Evolutionary conservation across 768 basidiomycete genomes (phyloP), one percentile per base, ranked within the genome.

Genomic region (Termitomyces sp.): DNA sequence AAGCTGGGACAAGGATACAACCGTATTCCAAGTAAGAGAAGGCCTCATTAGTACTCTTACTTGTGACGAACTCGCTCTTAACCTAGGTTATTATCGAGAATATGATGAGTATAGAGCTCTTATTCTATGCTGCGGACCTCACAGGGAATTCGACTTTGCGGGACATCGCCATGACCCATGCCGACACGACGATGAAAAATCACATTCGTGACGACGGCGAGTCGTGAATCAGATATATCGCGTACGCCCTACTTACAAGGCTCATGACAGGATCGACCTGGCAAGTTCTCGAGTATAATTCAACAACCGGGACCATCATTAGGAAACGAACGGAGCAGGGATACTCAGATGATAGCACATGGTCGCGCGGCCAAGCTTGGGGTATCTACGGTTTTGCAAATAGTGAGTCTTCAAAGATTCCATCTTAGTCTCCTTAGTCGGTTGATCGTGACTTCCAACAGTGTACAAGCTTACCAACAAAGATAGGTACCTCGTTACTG

Each of bases 71-170:
- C n/a, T n/a, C n/a, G n/a, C 14, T 43, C n/a, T 42, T 20, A 1
- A 56, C n/a, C n/a, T n/a, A 82, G 84, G 87, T 89, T 47, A 89
- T 89, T 67, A 89, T 89, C 51, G 87, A 89, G 71, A 89, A 89
- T 67, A 88, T 89, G 87, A 88, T 90, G 85, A 90, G 86, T 63
- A 78, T 91, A 24, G 86, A 89, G 68, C 76, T 89, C 20, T 69
- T 89, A n/a, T 85, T 84, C 64, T 76, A 76, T 8, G 82, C 83
- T 8, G 82, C 77, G 42, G 72, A 71, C 18, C 71, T 89, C 33
- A 88, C 85, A 0, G 80, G 82, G 2, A 88, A 89, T 63, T 62
- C 74, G 12, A 87, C 83, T 0, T 71, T 88, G 18, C 74, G 79
- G 27, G 69, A 82, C 30, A 89, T 89, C 24, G 88, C 88, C 5